Base-by-base conservation (phyloP, 2,329 filamentous ascomycete genomes). In the Verticillium alfalfae region DNA sequence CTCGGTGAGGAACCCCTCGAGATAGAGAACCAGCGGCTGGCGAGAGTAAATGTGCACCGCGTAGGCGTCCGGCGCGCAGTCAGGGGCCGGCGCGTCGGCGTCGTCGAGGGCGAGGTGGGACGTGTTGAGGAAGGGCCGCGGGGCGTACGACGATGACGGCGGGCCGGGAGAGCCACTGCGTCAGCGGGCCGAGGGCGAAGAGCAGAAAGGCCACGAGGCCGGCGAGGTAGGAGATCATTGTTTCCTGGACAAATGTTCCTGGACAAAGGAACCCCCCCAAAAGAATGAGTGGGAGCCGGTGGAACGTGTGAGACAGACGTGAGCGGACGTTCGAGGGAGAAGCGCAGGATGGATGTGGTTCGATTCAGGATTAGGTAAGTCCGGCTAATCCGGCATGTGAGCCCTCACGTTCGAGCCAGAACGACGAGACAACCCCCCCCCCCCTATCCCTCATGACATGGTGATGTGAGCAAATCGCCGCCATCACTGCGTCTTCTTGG, bases 21-120 rank as follows among this genome's bases (percentile, higher is more conserved):
- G 71, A 63, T 85, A 85, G 4, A 85, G 67, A 2, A 85, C 80
- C 41, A 85, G 68, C 22, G 83, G 83, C 61, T 79, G 78, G 60
- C 78, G 76, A 55, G 76, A 82, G 61, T 81, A 69, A 31, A 85
- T 73, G 61, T 81, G 79, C 52, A 81, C 76, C 1, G 73, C 71
- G 67, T 84, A 83, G 2, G 73, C 65, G 62, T 82, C 76, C 1
- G 72, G 67, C 0, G 70, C 67, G 60, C 80, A 84, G 9, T 66
- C 69, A 59, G 69, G 67, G 34, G 66, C 66, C 22, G 74, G 75
- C 58, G 73, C 73, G 65, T 77, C 75, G 49, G 69, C 65, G 7
- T 61, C 62, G 58, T 84, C 81, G 56, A 84, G 70, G 22, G 82
- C 82, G 59, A 84, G 70, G 39, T 84, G 73, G 57, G 80, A 79